Percentiles rank a stretch among this genome's conserved stretches.
These are phyloP conservation scores for Apiospora arundinis DNA, from an alignment of 2,329 filamentous ascomycete genomes.

Conservation along the genomic window DNA sequence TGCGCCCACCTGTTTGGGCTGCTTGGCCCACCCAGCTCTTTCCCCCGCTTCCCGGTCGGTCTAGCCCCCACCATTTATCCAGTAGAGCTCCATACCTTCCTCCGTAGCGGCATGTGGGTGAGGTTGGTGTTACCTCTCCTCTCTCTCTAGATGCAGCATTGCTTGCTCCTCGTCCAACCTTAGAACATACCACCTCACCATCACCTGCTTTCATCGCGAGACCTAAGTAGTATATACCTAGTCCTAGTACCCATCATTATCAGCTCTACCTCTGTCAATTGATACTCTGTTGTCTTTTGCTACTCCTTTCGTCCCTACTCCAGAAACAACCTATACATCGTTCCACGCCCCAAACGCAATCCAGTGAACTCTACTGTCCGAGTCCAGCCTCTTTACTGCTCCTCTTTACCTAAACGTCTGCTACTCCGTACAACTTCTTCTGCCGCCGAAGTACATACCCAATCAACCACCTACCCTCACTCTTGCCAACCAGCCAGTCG, in stretches of 20 bases:
- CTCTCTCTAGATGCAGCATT: no score
- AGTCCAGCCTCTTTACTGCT: neutral
- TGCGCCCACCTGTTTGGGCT: neutral
- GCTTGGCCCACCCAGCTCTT: neutral
- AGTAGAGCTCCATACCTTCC: conserved; percentile 4
- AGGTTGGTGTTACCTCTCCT: no score
- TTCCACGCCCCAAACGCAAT: neutral
- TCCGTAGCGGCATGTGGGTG: neutral
- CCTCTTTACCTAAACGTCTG: neutral
- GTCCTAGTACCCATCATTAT: neutral
- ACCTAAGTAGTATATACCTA: neutral
- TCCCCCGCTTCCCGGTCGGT: neutral
- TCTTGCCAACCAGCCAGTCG: no score
- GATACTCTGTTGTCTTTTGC: neutral
- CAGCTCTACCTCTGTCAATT: neutral
- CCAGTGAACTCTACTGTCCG: neutral
- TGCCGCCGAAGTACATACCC: neutral
- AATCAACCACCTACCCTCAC: neutral
- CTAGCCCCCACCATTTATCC: no score
- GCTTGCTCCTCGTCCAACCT: no score
- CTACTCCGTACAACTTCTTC: neutral
- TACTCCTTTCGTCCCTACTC: neutral
- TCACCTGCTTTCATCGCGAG: neutral
- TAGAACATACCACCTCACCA: neutral
- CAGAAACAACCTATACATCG: neutral